phyloP scores from a whole-genome alignment of 768 basidiomycete species.

The Imleria badia region DNA sequence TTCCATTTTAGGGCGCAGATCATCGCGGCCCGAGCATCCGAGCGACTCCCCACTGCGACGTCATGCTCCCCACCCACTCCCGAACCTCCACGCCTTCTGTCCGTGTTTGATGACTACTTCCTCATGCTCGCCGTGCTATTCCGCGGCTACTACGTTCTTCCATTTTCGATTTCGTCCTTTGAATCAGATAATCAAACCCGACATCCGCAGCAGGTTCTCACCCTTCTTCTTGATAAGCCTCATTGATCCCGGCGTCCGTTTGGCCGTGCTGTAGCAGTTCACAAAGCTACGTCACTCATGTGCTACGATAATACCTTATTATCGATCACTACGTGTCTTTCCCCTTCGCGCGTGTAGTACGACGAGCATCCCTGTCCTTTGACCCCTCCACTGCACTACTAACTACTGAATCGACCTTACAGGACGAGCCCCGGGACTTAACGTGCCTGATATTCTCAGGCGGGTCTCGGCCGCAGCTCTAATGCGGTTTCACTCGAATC shows the following conservation, averaged over 20 bases:
- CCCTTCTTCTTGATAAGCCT: background rate
- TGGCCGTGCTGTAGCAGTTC: background rate
- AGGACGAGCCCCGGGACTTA: too few relatives aligned
- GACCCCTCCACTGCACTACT: background rate
- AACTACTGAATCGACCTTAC: background rate
- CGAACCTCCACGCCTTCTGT: slow-evolving; percentile 12
- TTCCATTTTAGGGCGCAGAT: slow-evolving; percentile 27
- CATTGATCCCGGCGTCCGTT: background rate
- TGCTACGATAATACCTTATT: background rate
- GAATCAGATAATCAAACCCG: slow-evolving; percentile 9
- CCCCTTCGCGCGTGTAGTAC: slow-evolving; percentile 1
- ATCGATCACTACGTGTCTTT: slow-evolving; percentile 5
- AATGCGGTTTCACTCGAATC: background rate
- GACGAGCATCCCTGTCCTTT: background rate
- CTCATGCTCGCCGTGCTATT: background rate
- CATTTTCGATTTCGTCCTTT: background rate
- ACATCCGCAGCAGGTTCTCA: slow-evolving; percentile 4
- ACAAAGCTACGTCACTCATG: background rate
- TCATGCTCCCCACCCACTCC: slow-evolving; percentile 16
- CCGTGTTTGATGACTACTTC: slow-evolving; percentile 18
- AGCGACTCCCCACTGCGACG: slow-evolving; percentile 3
- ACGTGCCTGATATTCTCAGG: too few relatives aligned
- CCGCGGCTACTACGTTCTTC: slow-evolving; percentile 4
- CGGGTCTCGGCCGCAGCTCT: background rate
- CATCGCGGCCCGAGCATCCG: slow-evolving; percentile 12